Conservation (phyloP, 345 rosid species). For the Adansonia digitata region DNA sequence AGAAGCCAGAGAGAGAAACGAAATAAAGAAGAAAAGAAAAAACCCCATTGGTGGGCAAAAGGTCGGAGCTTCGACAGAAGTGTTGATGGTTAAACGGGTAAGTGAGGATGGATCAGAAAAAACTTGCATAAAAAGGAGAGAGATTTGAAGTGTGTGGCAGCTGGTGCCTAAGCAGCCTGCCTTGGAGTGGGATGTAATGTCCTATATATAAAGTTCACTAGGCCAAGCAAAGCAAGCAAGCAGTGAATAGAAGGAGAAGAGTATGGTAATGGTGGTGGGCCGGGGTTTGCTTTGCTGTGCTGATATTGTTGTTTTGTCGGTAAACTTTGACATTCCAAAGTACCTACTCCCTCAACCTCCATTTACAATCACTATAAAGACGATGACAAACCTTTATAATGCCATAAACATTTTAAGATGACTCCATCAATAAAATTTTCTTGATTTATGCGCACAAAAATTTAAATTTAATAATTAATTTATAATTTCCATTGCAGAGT, state of each 20-base stretch:
- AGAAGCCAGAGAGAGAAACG: constrained; percentile 21
- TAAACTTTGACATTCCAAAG: not conserved
- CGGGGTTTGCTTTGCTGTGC: not conserved
- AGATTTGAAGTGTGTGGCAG: constrained; percentile 27
- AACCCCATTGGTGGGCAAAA: constrained; percentile 27
- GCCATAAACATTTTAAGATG: not conserved
- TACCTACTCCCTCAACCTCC: not conserved
- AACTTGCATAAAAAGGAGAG: constrained; percentile 12
- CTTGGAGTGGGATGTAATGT: too few relatives aligned
- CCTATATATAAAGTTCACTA: too few relatives aligned
- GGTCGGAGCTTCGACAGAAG: constrained; percentile 14
- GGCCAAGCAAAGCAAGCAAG: too few relatives aligned
- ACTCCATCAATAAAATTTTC: not conserved
- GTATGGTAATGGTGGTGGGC: not conserved
- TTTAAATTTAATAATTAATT: too few relatives aligned
- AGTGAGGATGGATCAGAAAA: not conserved
- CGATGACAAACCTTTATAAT: not conserved
- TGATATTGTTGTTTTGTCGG: not conserved
- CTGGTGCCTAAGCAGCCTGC: too few relatives aligned
- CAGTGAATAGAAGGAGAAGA: not conserved
- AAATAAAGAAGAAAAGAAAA: constrained; percentile 23
- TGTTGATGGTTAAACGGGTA: constrained; percentile 4
- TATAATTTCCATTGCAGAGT: too few relatives aligned
- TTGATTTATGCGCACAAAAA: too few relatives aligned
- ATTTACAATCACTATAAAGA: not conserved